Percentiles rank a stretch among this genome's conserved stretches.
phyloP scores from a whole-genome alignment of 768 basidiomycete species.

The Suillus occidentalis region DNA sequence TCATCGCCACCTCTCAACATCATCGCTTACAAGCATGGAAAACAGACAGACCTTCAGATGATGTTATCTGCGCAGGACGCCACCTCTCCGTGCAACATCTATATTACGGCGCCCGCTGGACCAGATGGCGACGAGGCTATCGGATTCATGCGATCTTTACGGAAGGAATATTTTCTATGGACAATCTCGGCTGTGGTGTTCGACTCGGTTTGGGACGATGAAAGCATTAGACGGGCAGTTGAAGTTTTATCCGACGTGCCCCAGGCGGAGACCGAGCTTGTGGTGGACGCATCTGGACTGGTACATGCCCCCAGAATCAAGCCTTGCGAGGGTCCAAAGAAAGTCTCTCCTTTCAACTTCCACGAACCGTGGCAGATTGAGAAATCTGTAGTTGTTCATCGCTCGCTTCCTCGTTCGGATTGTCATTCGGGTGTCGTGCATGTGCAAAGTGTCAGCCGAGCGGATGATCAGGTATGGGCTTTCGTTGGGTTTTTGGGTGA shows the following conservation, averaged over 20 bases:
- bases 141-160: slow-evolving; percentile 32
- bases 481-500: slow-evolving; percentile 1
- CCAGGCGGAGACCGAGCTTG: neutral
- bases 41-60: neutral
- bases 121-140: slow-evolving; percentile 30
- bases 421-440: neutral
- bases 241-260: neutral
- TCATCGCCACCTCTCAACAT: neutral
- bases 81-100: slow-evolving; percentile 21
- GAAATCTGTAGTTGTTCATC: neutral
- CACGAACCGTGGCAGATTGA: neutral
- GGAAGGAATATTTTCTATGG: slow-evolving; percentile 33
- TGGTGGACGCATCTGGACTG: slow-evolving; percentile 2
- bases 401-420: neutral
- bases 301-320: slow-evolving; percentile 3
- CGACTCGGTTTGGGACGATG: slow-evolving; percentile 9
- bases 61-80: neutral
- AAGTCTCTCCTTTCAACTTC: neutral
- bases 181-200: slow-evolving; percentile 31
- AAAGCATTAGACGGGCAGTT: neutral
- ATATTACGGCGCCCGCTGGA: slow-evolving; percentile 31
- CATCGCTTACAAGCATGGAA: neutral
- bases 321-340: neutral
- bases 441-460: neutral
- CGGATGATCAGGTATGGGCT: slow-evolving; percentile 1